Base-by-base conservation (phyloP, 139 green algal species). In the Asterochloris erici region DNA sequence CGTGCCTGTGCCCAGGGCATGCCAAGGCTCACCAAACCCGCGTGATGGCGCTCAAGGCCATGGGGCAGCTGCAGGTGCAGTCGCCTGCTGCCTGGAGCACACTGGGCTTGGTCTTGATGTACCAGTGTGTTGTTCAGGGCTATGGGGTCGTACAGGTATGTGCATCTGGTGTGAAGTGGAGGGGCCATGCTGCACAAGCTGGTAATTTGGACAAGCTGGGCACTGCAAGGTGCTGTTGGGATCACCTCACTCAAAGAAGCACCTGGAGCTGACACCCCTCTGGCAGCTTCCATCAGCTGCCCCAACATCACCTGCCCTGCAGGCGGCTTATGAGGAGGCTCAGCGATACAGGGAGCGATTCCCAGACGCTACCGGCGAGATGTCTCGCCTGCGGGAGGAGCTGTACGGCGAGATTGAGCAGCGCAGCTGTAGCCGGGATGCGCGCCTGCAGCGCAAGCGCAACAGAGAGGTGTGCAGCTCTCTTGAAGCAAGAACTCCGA, bases 1-100 rank as follows among this genome's bases (percentile, higher is more conserved):
- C 91, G 24, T 81, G 54, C 19, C 74, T 93, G 64, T 85, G 91
- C 19, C 76, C 77, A 14, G 60, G 66, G 29, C 23, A 54, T 26
- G 23, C 60, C n/a, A 90, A 89, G 63, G 87, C 89, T 0, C 77
- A 86, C 82, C 76, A 90, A 70, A 73, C 87, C 38, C 88, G 91
- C 14, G 80, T 89, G 0, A 82, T 91, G 75, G 86, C 87, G 54
- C 84, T 96, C 6, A 87, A 86, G 78, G 78, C 64, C 17, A 76
- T 93, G 19, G 85, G 87, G 14, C 89, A 91, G 74, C 82, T 85
- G 26, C 77, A 90, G 86, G 88, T 91, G 28, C 9, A 82, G 10
- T 68, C 6, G 38, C 77, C 16, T 47, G 63, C 28, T 13, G 21
- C 78, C 75, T 11, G 24, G 28, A 24, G 24, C 27, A 10, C 28